Evolutionary conservation across 352 stramenopile species (phyloP).

Genomic region (Phytopythium mirpurense): DNA sequence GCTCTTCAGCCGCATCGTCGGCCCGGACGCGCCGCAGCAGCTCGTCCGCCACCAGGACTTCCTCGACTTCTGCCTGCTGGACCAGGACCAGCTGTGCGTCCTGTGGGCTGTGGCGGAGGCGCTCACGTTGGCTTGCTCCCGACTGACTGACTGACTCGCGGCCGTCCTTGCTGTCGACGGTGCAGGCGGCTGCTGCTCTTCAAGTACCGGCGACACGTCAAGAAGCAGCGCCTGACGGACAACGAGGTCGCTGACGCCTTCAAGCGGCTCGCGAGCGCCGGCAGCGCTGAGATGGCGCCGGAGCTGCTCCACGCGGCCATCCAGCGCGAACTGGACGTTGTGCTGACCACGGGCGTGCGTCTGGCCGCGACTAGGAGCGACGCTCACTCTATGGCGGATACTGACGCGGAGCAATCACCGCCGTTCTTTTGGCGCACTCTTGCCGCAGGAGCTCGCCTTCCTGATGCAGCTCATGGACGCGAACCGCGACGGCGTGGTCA

Average conservation of each 20-base stretch:
- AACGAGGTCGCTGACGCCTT: constrained; percentile 79
- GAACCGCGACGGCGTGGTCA: constrained; percentile 59
- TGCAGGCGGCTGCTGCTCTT: constrained; percentile 64
- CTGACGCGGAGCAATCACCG: no score
- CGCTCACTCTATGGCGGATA: no score
- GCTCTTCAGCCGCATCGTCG: constrained; percentile 63
- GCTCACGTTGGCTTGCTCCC: not conserved
- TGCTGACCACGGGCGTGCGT: constrained; percentile 71
- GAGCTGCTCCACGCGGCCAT: constrained; percentile 63
- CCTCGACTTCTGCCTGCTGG: constrained; percentile 77
- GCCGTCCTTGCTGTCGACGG: no score
- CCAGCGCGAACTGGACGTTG: constrained; percentile 65
- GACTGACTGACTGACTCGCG: not conserved
- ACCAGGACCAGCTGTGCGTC: constrained; percentile 73
- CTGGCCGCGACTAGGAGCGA: no score
- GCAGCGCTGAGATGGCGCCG: constrained; percentile 33
- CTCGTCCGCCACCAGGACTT: constrained; percentile 65
- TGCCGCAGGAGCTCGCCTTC: constrained; percentile 49
- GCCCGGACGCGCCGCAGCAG: constrained; percentile 38
- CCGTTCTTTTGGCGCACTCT: no score
- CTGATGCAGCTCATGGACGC: constrained; percentile 65
- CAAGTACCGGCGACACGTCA: constrained; percentile 64
- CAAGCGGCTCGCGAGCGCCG: constrained; percentile 36
- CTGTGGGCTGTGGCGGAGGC: not conserved
- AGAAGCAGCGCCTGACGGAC: constrained; percentile 57